Base-by-base conservation (phyloP, 768 basidiomycete species). In the Phylloporus sp. region DNA sequence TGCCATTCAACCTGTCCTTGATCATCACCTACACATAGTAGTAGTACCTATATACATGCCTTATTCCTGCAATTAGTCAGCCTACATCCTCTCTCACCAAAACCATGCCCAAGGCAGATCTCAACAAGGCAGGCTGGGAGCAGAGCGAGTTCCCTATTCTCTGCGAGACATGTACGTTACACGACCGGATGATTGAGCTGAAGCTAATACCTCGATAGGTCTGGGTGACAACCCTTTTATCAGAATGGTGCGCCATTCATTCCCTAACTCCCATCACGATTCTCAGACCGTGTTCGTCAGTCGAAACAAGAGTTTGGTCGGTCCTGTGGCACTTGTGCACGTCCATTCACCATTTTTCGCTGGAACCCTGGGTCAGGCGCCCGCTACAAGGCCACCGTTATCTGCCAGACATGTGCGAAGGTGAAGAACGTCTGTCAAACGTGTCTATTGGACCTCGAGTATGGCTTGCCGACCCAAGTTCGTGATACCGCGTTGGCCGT, bases 351-450 rank as follows among this genome's bases (percentile, higher is more conserved):
- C 43, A 88, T 97, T 60, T 99, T 99, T 73, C 88, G 93, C 35
- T 99, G 97, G 97, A 95, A 97, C 64, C 95, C 97, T 2, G 97
- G 97, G 40, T 74, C 85, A 4, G 95, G 94, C 36, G 87, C 85
- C 68, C 85, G 95, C 26, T 97, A 82, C 82, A 98, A 98, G 77
- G 89, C 92, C 53, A 99, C 97, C 11, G 93, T 97, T 54, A 85
- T 97, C 54, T 97, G 94, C 72, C 95, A 95, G 70, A 95, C 95
- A 4, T 97, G 95, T 61, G 90, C 95, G 44, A 97, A 97, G 73
- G 84, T 92, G 59, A 91, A 91, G 75, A 94, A 94, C 64, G 86
- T 97, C 48, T 99, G 97, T 75, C 97, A 98, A 73, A 97, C 95
- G 2, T 99, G 97, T 69, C 76, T 99, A 26, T 76, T 99, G 38